Percentiles rank a stretch among this genome's conserved stretches.
Evolutionary conservation across 192 early-diverging fungal genomes (phyloP).

Genomic region (Podila horticola): DNA sequence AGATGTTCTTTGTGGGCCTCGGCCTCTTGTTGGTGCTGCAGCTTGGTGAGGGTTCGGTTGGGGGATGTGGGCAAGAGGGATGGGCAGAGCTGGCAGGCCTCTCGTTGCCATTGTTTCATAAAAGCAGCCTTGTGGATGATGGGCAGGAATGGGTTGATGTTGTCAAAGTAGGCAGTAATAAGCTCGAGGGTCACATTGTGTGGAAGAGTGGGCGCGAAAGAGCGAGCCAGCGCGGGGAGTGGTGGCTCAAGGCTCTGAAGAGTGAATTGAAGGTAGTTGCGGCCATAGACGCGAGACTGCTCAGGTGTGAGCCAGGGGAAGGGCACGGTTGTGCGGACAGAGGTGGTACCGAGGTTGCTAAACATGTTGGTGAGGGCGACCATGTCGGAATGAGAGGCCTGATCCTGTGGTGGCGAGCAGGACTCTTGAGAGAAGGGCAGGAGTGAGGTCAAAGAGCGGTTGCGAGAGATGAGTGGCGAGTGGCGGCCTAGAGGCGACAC

Average conservation of each 20-base stretch:
- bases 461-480: slow-evolving; percentile 44
- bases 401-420: slow-evolving; percentile 17
- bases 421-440: slow-evolving; percentile 33
- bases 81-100: slow-evolving; percentile 23
- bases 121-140: slow-evolving; percentile 30
- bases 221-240: slow-evolving; percentile 22
- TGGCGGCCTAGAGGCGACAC: slow-evolving; percentile 20
- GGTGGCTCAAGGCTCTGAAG: slow-evolving; percentile 36
- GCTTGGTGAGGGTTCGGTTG: background rate
- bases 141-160: slow-evolving; percentile 32
- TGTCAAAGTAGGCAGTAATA: slow-evolving; percentile 29
- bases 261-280: slow-evolving; percentile 47
- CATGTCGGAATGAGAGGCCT: slow-evolving; percentile 29
- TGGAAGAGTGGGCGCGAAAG: slow-evolving; percentile 2
- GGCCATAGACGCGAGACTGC: slow-evolving; percentile 43
- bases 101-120: slow-evolving; percentile 46
- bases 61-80: background rate
- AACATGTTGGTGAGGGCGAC: slow-evolving; percentile 41
- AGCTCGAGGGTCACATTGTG: slow-evolving; percentile 12
- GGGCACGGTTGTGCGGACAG: slow-evolving; percentile 41
- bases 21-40: slow-evolving; percentile 11
- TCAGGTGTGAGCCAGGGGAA: slow-evolving; percentile 51
- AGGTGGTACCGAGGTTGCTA: slow-evolving; percentile 38
- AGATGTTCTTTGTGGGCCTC: slow-evolving; percentile 32
- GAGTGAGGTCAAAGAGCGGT: slow-evolving; percentile 36